phyloP scores from a whole-genome alignment of 2,329 filamentous ascomycete species.

The Phoma herbarum region DNA sequence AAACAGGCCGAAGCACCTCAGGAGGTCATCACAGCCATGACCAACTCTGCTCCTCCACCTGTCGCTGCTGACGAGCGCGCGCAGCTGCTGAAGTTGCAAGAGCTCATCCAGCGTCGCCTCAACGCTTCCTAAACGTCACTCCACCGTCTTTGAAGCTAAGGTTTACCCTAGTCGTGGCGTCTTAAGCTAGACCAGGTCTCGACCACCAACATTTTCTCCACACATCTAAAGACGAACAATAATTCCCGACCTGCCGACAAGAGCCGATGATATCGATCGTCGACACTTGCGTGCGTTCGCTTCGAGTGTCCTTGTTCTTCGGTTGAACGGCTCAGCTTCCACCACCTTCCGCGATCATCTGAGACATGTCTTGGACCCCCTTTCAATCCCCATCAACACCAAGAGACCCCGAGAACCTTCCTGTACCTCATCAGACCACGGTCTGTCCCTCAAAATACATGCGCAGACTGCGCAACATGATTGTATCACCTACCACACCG shows the following conservation, averaged over 20 bases:
- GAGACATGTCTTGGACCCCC: slow-evolving; percentile 26
- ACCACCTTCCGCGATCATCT: slow-evolving; percentile 20
- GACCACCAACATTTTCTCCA: slow-evolving; percentile 26
- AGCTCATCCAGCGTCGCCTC: slow-evolving; percentile 46
- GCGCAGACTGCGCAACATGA: slow-evolving; percentile 16
- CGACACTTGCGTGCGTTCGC: background rate
- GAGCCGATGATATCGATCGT: slow-evolving; percentile 7
- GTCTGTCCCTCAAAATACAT: background rate
- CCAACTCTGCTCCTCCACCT: slow-evolving; percentile 38
- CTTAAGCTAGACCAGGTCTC: slow-evolving; percentile 33
- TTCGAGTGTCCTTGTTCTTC: slow-evolving; percentile 4
- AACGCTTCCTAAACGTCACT: slow-evolving; percentile 31
- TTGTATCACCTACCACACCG: slow-evolving; percentile 20
- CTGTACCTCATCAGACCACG: background rate
- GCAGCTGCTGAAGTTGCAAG: slow-evolving; percentile 43
- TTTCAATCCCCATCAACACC: background rate
- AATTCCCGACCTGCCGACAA: slow-evolving; percentile 8
- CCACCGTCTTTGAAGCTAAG: slow-evolving; percentile 25
- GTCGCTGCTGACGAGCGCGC: slow-evolving; percentile 39
- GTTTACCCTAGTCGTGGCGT: slow-evolving; percentile 30
- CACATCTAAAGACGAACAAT: slow-evolving; percentile 19
- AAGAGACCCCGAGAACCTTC: slow-evolving; percentile 2
- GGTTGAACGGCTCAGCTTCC: slow-evolving; percentile 23
- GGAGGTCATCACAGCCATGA: slow-evolving; percentile 45
- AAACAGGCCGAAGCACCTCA: slow-evolving; percentile 53